A percentile compares a stretch with the other conserved stretches of the same genome.
phyloP scores from a whole-genome alignment of 441 rosid species.

The Codiaeum variegatum region DNA sequence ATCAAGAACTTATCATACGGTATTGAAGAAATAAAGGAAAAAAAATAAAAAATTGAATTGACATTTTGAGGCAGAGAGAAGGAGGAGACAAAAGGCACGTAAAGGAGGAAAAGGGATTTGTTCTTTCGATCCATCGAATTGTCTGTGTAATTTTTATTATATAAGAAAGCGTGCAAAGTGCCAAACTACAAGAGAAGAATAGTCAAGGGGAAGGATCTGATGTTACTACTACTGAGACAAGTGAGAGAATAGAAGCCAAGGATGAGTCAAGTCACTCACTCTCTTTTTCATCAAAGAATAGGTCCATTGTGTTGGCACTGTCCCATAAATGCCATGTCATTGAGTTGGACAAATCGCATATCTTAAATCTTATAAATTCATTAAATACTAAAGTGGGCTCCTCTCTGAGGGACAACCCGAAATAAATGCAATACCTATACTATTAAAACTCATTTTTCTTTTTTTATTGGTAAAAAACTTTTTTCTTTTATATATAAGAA shows the following conservation, averaged over 20 bases:
- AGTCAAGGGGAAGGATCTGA: conserved; percentile 2
- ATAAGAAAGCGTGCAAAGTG: conserved; percentile 28
- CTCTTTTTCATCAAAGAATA: background rate
- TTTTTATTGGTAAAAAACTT: background rate
- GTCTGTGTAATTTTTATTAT: background rate
- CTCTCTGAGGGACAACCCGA: conserved; percentile 36
- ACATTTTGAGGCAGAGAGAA: background rate
- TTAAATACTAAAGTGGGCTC: background rate
- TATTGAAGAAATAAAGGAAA: too few species aligned
- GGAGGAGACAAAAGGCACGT: conserved; percentile 45
- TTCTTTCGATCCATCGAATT: background rate
- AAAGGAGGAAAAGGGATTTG: conserved; percentile 17
- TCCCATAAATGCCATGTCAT: conserved; percentile 42
- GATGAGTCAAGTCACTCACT: conserved; percentile 13
- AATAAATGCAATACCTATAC: conserved; percentile 34
- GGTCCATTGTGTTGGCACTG: conserved; percentile 50
- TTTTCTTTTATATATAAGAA: too few species aligned
- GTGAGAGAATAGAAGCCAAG: background rate
- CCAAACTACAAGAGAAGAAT: conserved; percentile 28
- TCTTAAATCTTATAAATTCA: conserved; percentile 4
- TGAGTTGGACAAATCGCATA: conserved; percentile 26
- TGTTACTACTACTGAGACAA: background rate
- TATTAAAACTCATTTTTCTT: too few species aligned
- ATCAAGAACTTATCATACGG: too few species aligned
- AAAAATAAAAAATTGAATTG: background rate